Percentiles rank a stretch among this genome's conserved stretches.
Conservation (phyloP, 768 basidiomycete genomes). For the Lenzites betulinus region DNA sequence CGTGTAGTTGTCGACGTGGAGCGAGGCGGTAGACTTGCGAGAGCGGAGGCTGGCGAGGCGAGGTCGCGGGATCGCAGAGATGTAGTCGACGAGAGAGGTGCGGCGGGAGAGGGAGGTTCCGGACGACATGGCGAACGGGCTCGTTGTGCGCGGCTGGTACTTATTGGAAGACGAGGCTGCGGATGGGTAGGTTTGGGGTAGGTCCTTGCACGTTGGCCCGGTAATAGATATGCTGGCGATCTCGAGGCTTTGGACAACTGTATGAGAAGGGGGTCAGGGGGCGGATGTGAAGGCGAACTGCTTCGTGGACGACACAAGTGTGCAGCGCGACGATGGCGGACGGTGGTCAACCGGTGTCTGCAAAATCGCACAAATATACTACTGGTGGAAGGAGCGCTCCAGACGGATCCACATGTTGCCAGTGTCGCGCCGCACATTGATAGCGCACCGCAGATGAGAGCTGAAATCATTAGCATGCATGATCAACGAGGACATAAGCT, state of each 20-base stretch:
- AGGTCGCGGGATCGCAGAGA: slow-evolving; percentile 26
- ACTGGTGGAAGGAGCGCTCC: slow-evolving; percentile 5
- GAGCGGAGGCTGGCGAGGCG: slow-evolving; percentile 33
- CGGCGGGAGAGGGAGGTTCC: slow-evolving; percentile 31
- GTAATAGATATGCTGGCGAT: slow-evolving; percentile 17
- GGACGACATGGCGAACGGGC: slow-evolving; percentile 27
- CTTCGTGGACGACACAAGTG: slow-evolving; percentile 17
- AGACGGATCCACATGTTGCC: slow-evolving; percentile 7
- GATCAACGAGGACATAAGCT: slow-evolving; percentile 25
- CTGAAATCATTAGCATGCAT: slow-evolving; percentile 23
- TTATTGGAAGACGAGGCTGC: slow-evolving; percentile 23
- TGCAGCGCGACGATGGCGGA: slow-evolving; percentile 19
- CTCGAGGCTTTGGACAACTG: slow-evolving; percentile 15
- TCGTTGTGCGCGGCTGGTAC: slow-evolving; percentile 17
- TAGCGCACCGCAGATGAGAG: slow-evolving; percentile 8
- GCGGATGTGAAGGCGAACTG: slow-evolving; percentile 11
- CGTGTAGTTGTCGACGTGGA: slow-evolving; percentile 32
- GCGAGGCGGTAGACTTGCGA: slow-evolving; percentile 32
- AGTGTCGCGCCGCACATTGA: slow-evolving; percentile 11
- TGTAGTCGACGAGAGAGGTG: slow-evolving; percentile 31
- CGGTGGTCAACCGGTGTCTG: not conserved
- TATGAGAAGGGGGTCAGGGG: slow-evolving; percentile 7
- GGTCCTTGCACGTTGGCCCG: slow-evolving; percentile 8
- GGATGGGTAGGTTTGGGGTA: slow-evolving; percentile 26
- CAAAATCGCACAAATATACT: slow-evolving; percentile 17